These are phyloP conservation scores for Onygenales sp. DNA, from an alignment of 2,329 filamentous ascomycete species.

Conservation along the genomic window DNA sequence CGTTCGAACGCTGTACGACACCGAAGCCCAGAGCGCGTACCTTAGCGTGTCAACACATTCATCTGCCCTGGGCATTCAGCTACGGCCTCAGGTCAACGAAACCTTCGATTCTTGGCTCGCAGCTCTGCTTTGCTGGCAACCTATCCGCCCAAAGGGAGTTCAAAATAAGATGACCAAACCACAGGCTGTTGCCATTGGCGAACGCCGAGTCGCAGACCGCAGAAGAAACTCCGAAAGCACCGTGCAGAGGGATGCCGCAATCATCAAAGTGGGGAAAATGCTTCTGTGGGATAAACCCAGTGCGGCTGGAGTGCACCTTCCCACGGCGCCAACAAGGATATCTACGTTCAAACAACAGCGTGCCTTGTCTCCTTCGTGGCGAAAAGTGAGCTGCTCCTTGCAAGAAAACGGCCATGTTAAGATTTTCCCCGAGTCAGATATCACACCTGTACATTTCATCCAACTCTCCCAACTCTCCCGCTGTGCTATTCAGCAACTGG, in stretches of 20 bases:
- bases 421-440: constrained; percentile 76
- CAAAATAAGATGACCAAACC: constrained; percentile 43
- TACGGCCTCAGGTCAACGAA: constrained; percentile 40
- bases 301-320: constrained; percentile 27
- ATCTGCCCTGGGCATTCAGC: constrained; percentile 37
- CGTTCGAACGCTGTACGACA: constrained; percentile 38
- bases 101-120: constrained; percentile 45
- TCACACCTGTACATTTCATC: constrained; percentile 68
- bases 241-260: constrained; percentile 59
- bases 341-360: constrained; percentile 48
- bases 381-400: constrained; percentile 80
- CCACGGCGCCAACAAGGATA: constrained; percentile 30
- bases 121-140: constrained; percentile 43
- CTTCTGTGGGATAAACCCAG: constrained; percentile 79
- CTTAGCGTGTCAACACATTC: constrained; percentile 40
- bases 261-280: constrained; percentile 92
- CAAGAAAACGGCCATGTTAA: constrained; percentile 94
- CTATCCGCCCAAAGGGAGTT: constrained; percentile 40
- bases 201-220: constrained; percentile 33
- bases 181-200: constrained; percentile 34
- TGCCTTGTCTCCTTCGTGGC: constrained; percentile 60
- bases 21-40: constrained; percentile 36
- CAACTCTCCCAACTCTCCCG: constrained; percentile 82
- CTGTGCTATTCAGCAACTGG: constrained; percentile 81
- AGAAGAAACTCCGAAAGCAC: constrained; percentile 39